Evolutionary conservation across 163 green algal genomes (phyloP).

Genomic region (Chlorella variabilis): DNA sequence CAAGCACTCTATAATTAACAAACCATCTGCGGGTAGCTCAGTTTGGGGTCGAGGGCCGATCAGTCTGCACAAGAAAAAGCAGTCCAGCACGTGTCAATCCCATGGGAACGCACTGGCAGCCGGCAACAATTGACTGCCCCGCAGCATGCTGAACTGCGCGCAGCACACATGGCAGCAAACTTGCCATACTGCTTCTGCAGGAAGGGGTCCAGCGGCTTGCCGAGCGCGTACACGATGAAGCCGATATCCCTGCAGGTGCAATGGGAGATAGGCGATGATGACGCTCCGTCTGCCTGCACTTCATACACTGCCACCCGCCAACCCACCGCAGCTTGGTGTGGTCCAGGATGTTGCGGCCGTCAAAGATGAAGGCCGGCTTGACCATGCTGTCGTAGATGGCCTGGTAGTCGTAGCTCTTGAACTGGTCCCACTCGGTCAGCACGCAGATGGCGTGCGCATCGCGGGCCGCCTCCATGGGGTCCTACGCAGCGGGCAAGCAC

Average conservation of each 20-base stretch:
- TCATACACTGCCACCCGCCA: not conserved
- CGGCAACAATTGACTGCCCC: no score
- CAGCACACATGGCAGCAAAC: no score
- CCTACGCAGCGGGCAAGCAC: constrained; percentile 43
- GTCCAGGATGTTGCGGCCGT: constrained; percentile 97
- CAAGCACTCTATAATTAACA: no score
- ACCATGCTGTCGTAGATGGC: constrained; percentile 93
- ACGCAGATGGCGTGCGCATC: constrained; percentile 91
- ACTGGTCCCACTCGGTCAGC: constrained; percentile 99
- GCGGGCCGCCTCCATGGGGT: constrained; percentile 77
- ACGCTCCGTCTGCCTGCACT: no score
- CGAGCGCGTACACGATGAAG: constrained; percentile 98
- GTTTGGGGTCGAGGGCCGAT: no score
- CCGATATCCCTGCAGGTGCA: constrained; percentile 75
- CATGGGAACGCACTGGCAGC: no score
- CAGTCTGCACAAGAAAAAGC: no score
- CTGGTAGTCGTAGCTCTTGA: constrained; percentile 91
- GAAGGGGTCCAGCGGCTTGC: constrained; percentile 98
- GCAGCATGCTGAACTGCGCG: no score
- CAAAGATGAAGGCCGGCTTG: constrained; percentile 99
- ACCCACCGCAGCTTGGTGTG: constrained; percentile 77
- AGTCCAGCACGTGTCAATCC: no score
- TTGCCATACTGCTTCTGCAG: constrained; percentile 66
- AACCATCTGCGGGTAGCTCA: no score
- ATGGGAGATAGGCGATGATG: no score